Evolutionary conservation across 352 stramenopile species (phyloP).

Genomic region (Phytophthora ohioensis): DNA sequence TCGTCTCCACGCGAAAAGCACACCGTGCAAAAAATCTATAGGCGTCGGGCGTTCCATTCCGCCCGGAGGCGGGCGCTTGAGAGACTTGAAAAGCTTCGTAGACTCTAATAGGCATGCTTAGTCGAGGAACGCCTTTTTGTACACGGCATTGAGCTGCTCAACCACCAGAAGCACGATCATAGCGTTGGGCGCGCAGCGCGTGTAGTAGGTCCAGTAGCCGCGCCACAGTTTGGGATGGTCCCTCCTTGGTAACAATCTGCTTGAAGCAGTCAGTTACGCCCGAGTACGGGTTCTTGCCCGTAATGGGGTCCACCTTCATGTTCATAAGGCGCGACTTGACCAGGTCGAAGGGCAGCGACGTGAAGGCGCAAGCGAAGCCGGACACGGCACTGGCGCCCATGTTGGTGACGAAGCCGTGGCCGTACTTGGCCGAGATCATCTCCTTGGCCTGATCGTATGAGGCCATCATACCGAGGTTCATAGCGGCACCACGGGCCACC

Average conservation of each 20-base stretch:
- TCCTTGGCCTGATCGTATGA: slow-evolving; percentile 99
- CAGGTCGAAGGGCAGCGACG: slow-evolving; percentile 98
- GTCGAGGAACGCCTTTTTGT: slow-evolving; percentile 76
- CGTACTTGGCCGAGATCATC: slow-evolving; percentile 73
- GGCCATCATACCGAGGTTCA: slow-evolving; percentile 99
- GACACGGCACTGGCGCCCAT: slow-evolving; percentile 94
- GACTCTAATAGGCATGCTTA: slow-evolving; percentile 28
- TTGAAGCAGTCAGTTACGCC: slow-evolving; percentile 96
- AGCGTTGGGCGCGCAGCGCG: slow-evolving; percentile 98
- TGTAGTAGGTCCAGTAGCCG: slow-evolving; percentile 99
- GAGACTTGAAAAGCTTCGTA: slow-evolving; percentile 14
- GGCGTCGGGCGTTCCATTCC: slow-evolving; percentile 26
- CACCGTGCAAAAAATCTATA: slow-evolving; percentile 40
- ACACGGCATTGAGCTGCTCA: slow-evolving; percentile 94
- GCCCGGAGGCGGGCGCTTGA: not conserved
- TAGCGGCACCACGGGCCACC: slow-evolving; percentile 97
- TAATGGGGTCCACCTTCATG: slow-evolving; percentile 93
- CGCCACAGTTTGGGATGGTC: slow-evolving; percentile 96
- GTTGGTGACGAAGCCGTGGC: slow-evolving; percentile 90
- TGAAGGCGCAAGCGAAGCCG: slow-evolving; percentile 97
- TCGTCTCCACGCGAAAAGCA: slow-evolving; percentile 7
- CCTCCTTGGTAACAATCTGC: slow-evolving; percentile 96
- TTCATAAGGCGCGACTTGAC: slow-evolving; percentile 99
- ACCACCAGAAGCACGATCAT: slow-evolving; percentile 99
- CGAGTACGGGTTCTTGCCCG: slow-evolving; percentile 94